A percentile compares a stretch with the other conserved stretches of the same genome.
Evolutionary conservation across 495 filamentous ascomycete genomes (phyloP).

Genomic region (Aspergillus sclerotioniger): DNA sequence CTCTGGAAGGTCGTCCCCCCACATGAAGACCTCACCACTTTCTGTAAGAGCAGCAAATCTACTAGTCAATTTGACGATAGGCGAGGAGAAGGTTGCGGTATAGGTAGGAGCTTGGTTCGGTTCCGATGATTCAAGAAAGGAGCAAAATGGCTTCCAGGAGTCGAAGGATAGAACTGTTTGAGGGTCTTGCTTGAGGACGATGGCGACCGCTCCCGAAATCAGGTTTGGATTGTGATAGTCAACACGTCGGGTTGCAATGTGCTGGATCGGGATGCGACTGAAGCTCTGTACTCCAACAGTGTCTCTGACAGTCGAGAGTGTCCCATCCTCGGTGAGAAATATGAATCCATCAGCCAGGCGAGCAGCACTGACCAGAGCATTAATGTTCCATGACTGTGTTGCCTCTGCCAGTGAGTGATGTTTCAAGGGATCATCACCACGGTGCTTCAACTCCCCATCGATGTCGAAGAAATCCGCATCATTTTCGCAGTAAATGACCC

Average conservation of each 20-base stretch:
- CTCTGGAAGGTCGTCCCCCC: neutral
- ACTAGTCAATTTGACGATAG: neutral
- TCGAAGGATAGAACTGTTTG: neutral
- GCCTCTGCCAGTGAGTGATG: neutral
- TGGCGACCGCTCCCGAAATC: neutral
- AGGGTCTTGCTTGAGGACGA: neutral
- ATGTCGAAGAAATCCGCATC: neutral
- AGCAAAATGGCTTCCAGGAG: neutral
- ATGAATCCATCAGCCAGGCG: neutral
- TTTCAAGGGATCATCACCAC: neutral
- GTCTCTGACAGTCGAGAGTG: neutral
- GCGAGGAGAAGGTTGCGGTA: neutral
- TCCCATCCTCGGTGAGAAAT: neutral
- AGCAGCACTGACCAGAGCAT: neutral
- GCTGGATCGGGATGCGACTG: neutral
- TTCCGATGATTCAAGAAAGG: neutral
- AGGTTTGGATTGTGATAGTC: neutral
- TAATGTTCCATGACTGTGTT: neutral
- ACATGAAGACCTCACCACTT: neutral
- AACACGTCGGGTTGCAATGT: constrained; percentile 1
- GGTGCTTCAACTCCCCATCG: neutral
- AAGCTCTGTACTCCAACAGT: neutral
- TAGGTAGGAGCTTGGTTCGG: neutral
- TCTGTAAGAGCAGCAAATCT: neutral
- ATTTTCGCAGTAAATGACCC: neutral